Conservation (phyloP, 768 basidiomycete genomes). For the Pleurotus platypus region DNA sequence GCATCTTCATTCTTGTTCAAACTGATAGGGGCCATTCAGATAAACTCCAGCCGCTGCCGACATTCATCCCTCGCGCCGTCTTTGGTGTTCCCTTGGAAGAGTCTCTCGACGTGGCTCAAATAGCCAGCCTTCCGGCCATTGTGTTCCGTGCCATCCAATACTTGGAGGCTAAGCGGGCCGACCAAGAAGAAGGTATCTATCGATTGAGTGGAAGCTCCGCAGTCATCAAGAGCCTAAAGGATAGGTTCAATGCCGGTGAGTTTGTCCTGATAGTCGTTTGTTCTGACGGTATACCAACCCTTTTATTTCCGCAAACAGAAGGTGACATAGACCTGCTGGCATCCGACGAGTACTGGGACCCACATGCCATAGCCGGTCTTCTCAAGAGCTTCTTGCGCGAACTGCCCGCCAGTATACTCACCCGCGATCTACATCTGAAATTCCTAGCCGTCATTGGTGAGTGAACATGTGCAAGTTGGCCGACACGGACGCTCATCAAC, state of each 20-base stretch:
- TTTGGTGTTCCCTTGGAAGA: slow-evolving; percentile 89
- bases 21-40: slow-evolving; percentile 14
- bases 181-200: slow-evolving; percentile 97
- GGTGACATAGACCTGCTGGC: slow-evolving; percentile 92
- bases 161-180: slow-evolving; percentile 89
- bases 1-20: slow-evolving; percentile 8
- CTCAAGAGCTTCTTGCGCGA: slow-evolving; percentile 93
- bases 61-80: slow-evolving; percentile 63
- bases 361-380: slow-evolving; percentile 94
- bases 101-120: slow-evolving; percentile 82
- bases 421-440: slow-evolving; percentile 83
- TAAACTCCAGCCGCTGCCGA: slow-evolving; percentile 26
- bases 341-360: slow-evolving; percentile 94
- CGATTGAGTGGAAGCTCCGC: slow-evolving; percentile 92
- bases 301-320: slow-evolving; percentile 46
- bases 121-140: slow-evolving; percentile 89
- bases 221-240: slow-evolving; percentile 90
- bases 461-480: slow-evolving; percentile 23
- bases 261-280: slow-evolving; percentile 10
- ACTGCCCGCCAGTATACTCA: slow-evolving; percentile 88
- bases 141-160: slow-evolving; percentile 96
- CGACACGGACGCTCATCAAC: slow-evolving; percentile 11
- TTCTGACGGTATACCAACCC: slow-evolving; percentile 9
- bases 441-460: slow-evolving; percentile 92
- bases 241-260: slow-evolving; percentile 88